Conservation (phyloP, 1,139 yeast genomes). For the Diutina pseudorugosa region DNA sequence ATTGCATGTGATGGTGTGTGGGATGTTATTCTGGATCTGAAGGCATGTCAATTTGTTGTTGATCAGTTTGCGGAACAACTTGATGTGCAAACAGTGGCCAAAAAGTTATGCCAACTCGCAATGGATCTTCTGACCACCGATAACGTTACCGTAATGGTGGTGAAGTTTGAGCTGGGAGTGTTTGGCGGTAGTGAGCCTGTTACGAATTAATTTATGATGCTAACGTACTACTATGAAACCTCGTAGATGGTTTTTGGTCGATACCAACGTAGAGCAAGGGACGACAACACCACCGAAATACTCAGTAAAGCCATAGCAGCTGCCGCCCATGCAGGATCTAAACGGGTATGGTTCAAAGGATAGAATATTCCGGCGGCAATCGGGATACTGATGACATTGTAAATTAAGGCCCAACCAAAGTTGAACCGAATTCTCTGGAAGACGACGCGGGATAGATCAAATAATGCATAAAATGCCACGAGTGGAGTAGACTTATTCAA, state of each 20-base stretch:
- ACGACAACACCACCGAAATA: slow-evolving; percentile 44
- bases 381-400: slow-evolving; percentile 44
- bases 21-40: slow-evolving; percentile 80
- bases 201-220: not conserved
- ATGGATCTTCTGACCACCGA: slow-evolving; percentile 76
- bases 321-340: slow-evolving; percentile 56
- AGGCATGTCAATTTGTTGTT: slow-evolving; percentile 63
- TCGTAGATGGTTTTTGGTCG: slow-evolving; percentile 17
- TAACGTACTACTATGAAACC: not conserved
- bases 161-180: slow-evolving; percentile 40
- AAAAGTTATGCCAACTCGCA: slow-evolving; percentile 61
- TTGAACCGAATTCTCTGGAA: slow-evolving; percentile 44
- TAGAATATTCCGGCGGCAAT: slow-evolving; percentile 55
- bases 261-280: slow-evolving; percentile 38
- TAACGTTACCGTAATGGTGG: slow-evolving; percentile 88
- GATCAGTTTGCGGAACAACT: slow-evolving; percentile 18
- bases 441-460: slow-evolving; percentile 32
- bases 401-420: slow-evolving; percentile 42
- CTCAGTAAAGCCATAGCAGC: slow-evolving; percentile 59
- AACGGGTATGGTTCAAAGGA: slow-evolving; percentile 38
- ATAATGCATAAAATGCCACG: slow-evolving; percentile 33
- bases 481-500: slow-evolving; percentile 35
- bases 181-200: slow-evolving; percentile 12
- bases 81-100: slow-evolving; percentile 57
- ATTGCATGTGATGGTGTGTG: slow-evolving; percentile 92